phyloP scores from a whole-genome alignment of 2,329 filamentous ascomycete genomes.

The Pestalotiopsis sp. region DNA sequence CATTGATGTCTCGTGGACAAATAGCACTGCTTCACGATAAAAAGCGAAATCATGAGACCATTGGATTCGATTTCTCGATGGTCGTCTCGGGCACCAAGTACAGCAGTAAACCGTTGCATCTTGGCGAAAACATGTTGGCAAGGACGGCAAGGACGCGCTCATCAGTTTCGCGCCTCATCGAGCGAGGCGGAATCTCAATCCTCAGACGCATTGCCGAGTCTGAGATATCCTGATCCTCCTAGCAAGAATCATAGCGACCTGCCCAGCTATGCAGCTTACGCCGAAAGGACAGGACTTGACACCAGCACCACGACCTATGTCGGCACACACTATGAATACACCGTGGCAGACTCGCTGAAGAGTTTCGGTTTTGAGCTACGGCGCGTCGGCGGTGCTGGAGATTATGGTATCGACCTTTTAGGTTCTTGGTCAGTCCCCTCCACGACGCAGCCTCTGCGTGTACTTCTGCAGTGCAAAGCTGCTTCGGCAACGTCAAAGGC shows the following conservation, averaged over 20 bases:
- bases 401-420: conserved; percentile 73
- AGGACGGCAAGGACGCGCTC: neutral
- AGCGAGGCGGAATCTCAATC: conserved; percentile 4
- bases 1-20: neutral
- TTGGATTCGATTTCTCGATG: neutral
- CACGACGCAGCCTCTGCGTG: conserved; percentile 37
- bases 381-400: conserved; percentile 65
- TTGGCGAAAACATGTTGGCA: neutral
- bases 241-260: conserved; percentile 62
- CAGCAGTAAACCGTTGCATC: too few relatives aligned
- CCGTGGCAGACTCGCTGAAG: conserved; percentile 54
- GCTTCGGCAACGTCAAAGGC: conserved; percentile 39
- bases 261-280: conserved; percentile 64
- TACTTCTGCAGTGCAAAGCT: conserved; percentile 70
- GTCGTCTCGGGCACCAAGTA: neutral
- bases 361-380: conserved; percentile 64
- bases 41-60: neutral
- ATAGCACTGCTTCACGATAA: neutral
- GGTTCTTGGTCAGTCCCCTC: conserved; percentile 66
- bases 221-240: conserved; percentile 46
- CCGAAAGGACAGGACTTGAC: conserved; percentile 55
- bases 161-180: neutral
- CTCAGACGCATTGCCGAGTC: conserved; percentile 13
- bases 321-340: conserved; percentile 80
- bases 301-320: conserved; percentile 60